These are phyloP conservation scores for Mortierella hygrophila DNA, from an alignment of 192 early-diverging fungal species.

Conservation along the genomic window DNA sequence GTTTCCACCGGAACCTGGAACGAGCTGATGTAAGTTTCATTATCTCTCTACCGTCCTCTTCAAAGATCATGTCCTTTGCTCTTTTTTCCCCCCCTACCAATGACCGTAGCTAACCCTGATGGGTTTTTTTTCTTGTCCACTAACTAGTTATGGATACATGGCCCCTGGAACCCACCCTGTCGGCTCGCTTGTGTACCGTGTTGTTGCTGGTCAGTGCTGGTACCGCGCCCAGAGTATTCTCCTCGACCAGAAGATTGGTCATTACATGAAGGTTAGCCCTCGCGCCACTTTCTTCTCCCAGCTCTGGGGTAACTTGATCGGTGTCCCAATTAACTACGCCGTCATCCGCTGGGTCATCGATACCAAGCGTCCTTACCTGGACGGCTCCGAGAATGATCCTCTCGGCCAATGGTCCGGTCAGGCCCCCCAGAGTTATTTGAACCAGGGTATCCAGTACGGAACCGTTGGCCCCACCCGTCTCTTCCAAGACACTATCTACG, in stretches of 20 bases:
- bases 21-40: conserved; percentile 44
- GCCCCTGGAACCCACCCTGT: conserved; percentile 57
- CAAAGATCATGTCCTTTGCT: background rate
- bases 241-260: conserved; percentile 54
- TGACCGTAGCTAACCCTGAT: background rate
- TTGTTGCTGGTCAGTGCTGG: conserved; percentile 60
- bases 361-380: conserved; percentile 59
- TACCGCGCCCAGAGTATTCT: conserved; percentile 60
- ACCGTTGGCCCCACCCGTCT: conserved; percentile 52
- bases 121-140: background rate
- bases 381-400: conserved; percentile 55
- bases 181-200: conserved; percentile 50
- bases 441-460: conserved; percentile 58
- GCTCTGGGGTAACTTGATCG: conserved; percentile 60
- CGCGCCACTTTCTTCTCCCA: conserved; percentile 53
- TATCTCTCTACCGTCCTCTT: background rate
- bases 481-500: conserved; percentile 51
- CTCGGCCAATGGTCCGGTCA: conserved; percentile 60
- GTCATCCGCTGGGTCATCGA: conserved; percentile 59
- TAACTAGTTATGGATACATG: conserved; percentile 55
- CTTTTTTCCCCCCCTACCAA: too few relatives aligned
- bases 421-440: conserved; percentile 41
- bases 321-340: conserved; percentile 57
- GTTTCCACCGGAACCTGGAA: conserved; percentile 58
- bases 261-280: conserved; percentile 57